Percentiles rank a stretch among this genome's conserved stretches.
Evolutionary conservation across 139 green algal species (phyloP).

Genomic region (Spirogloea muscicola): DNA sequence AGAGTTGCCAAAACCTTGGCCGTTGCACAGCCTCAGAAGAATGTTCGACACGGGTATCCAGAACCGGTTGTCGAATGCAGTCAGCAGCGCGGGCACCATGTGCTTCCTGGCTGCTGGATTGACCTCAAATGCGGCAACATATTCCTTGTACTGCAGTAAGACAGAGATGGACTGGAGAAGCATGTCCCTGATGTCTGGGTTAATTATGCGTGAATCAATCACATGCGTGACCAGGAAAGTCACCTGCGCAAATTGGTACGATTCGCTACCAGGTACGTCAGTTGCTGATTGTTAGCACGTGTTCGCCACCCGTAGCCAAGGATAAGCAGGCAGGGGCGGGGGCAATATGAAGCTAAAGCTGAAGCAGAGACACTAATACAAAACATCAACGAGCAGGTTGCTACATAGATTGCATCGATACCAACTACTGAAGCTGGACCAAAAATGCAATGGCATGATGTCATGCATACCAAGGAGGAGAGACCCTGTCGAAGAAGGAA

Average conservation of each 20-base stretch:
- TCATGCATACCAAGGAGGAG: constrained; percentile 31
- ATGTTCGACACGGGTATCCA: constrained; percentile 71
- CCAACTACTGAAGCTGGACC: too few species aligned
- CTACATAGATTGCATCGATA: too few species aligned
- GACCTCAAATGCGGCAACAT: constrained; percentile 56
- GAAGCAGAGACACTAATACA: too few species aligned
- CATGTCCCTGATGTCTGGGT: constrained; percentile 61
- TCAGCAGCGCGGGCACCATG: constrained; percentile 61
- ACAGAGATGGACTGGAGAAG: constrained; percentile 60
- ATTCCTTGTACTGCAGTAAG: constrained; percentile 58
- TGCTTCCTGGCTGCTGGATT: constrained; percentile 45
- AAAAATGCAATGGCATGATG: too few species aligned
- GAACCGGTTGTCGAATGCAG: constrained; percentile 65
- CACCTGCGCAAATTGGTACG: too few species aligned
- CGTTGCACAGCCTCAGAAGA: constrained; percentile 52
- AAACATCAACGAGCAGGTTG: too few species aligned
- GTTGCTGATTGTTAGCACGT: too few species aligned
- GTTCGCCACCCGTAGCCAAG: too few species aligned
- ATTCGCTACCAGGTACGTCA: too few species aligned
- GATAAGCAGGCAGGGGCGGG: too few species aligned
- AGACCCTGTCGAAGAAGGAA: constrained; percentile 4
- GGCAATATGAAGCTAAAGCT: too few species aligned
- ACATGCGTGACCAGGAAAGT: constrained; percentile 55
- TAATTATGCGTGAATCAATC: constrained; percentile 56
- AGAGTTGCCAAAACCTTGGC: constrained; percentile 8